Base-by-base conservation (phyloP, 306 rosid species). In the Glycine soja region DNA sequence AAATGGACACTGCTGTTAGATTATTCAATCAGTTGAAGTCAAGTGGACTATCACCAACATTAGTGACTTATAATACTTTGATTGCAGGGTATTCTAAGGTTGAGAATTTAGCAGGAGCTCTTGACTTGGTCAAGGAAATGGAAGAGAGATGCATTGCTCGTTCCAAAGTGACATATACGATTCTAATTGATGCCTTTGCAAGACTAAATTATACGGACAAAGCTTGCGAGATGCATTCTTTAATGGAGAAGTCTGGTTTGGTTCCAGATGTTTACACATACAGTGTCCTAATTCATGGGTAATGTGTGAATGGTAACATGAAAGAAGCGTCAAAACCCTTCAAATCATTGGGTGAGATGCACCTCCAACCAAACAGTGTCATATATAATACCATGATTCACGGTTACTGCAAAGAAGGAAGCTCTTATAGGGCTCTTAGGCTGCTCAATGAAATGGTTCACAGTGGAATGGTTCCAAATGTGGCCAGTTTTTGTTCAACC, bases 401-500 rank as follows among this genome's bases (percentile, higher is more conserved):
- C 82, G 97, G 97, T 47, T 94, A 88, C 83, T 94, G 97, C 84
- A 91, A 80, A 72, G 94, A 92, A 83, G 93, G 87, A 50, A 94
- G 82, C 86, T 89, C 91, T 58, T 92, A 86, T 85, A 86, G 88
- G 89, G 97, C 97, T 46, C 84, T 91, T 68, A 90, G 86, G 89
- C 69, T 91, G 85, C 83, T 92, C 59, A 72, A 85, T 48, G 97
- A 91, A 85, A 94, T 94, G 98, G 81, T 83, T 67, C 78, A 80
- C 54, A 84, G 30, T 11, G 89, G 90, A 80, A 84, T 85, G 91
- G 83, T 79, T 58, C 98, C 97, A 30, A 94, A 88, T 79, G 78
- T 81, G 74, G 94, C 93, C 24, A 82, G 93, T 75, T 91, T 86
- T 80, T 53, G 75, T 57, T 91, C 84, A 32, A 90, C 93, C 76